A percentile compares a stretch with the other conserved stretches of the same genome.
phyloP scores from a whole-genome alignment of 768 basidiomycete genomes.

The Mycena albidolilacea region DNA sequence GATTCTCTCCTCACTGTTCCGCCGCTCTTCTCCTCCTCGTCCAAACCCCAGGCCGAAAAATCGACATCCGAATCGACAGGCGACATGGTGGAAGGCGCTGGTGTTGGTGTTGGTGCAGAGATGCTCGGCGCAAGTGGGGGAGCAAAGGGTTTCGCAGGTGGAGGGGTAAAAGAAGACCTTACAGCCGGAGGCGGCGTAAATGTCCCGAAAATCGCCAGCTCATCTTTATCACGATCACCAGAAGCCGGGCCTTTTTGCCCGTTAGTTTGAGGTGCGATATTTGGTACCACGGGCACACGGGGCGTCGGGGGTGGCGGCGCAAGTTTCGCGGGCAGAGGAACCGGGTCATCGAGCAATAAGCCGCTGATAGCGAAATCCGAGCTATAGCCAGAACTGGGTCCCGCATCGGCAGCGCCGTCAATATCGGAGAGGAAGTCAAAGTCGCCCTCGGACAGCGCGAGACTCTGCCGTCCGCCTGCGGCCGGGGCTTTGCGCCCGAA shows the following conservation, averaged over 20 bases:
- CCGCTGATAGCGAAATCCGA: conserved; percentile 25
- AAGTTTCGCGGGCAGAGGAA: conserved; percentile 49
- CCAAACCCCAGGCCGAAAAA: conserved; percentile 39
- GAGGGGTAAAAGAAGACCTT: conserved; percentile 2
- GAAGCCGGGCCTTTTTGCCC: conserved; percentile 25
- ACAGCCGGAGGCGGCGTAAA: conserved; percentile 21
- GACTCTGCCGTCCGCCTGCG: conserved; percentile 55
- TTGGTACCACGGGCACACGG: not conserved
- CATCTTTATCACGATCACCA: conserved; percentile 24
- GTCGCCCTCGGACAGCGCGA: conserved; percentile 85
- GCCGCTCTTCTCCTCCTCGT: conserved; percentile 35
- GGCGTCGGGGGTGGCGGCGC: conserved; percentile 4
- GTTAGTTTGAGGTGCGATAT: not conserved
- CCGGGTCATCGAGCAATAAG: conserved; percentile 47
- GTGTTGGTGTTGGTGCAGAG: conserved; percentile 23
- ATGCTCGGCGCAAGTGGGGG: conserved; percentile 21
- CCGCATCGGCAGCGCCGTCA: conserved; percentile 22
- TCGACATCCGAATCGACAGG: conserved; percentile 34
- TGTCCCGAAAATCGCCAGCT: conserved; percentile 28
- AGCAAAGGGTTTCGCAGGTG: conserved; percentile 9
- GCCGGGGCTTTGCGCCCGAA: conserved; percentile 69
- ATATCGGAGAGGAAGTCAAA: conserved; percentile 85
- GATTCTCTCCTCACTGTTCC: conserved; percentile 24
- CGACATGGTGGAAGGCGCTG: conserved; percentile 13
- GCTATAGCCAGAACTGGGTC: not conserved